Base-by-base conservation (phyloP, 2,329 filamentous ascomycete genomes). In the Fusarium kyushuense region DNA sequence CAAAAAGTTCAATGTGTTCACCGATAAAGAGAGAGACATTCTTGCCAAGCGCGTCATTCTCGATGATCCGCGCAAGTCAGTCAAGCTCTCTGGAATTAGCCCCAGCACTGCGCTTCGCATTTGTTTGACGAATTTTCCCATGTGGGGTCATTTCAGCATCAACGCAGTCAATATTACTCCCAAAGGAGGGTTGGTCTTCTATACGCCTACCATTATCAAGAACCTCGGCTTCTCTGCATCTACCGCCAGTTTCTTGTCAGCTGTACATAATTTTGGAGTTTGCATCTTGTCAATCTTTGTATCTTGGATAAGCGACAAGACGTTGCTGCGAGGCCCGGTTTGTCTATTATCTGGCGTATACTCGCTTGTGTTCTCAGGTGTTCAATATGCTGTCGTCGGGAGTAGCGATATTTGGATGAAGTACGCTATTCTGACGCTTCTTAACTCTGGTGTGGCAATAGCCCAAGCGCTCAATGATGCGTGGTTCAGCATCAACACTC, bases 141-240 rank as follows among this genome's bases (percentile, higher is more conserved):
- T 61, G 36, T 61, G 55, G 58, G 58, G 55, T 0, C 58, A 61
- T 16, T 61, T 61, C 8, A 42, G 43, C 6, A 53, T 61, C 3
- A 61, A 61, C 1, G 55, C 21, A 0, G 38, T 61, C 0, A 59
- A 57, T 0, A 43, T 61, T 1, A 43, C 55, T 0, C 58, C 58
- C 0, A 60, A 61, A 17, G 58, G 58, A 0, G 58, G 58, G 0
- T 23, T 61, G 0, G 38, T 52, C 8, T 52, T 61, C 2, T 61
- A 61, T 32, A 61, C 45, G 6, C 58, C 58, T 0, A 43, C 58
- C 2, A 61, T 61, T 1, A 61, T 61, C 5, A 61, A 61, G 12
- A 60, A 61, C 1, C 58, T 61, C 1, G 58, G 58, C 0, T 61
- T 61, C 1, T 13, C n/a, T 13, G 32, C 58, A 4, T 61, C 58